Evolutionary conservation across 192 early-diverging fungal species (phyloP).

Genomic region (Spinellus fusiger): DNA sequence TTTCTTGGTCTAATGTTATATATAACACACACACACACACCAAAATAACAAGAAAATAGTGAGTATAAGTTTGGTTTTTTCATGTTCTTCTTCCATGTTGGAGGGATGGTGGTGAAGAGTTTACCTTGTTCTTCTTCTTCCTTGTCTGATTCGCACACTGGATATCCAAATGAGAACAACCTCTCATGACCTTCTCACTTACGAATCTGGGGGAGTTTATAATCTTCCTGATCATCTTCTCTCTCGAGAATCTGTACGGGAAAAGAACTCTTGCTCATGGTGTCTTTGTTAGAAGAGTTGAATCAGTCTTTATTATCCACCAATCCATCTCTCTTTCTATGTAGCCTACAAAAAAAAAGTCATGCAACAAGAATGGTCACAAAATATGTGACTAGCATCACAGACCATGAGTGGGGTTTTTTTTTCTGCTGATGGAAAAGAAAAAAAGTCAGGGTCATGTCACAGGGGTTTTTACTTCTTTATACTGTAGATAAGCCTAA

Average conservation of each 20-base stretch:
- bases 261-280: too few species aligned
- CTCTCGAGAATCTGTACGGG: neutral
- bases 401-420: neutral
- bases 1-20: neutral
- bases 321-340: neutral
- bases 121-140: neutral
- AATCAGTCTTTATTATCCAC: neutral
- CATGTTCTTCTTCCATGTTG: too few species aligned
- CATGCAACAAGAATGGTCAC: neutral
- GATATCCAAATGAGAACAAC: neutral
- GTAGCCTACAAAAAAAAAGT: neutral
- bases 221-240: neutral
- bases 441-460: too few species aligned
- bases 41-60: too few species aligned
- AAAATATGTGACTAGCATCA: neutral
- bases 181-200: too few species aligned
- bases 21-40: too few species aligned
- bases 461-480: too few species aligned
- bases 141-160: neutral
- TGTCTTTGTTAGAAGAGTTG: too few species aligned
- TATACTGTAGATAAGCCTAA: too few species aligned
- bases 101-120: neutral
- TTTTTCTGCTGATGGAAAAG: too few species aligned
- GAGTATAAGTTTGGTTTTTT: too few species aligned
- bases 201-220: neutral